Evolutionary conservation across 495 filamentous ascomycete species (phyloP).

Genomic region (Lasiosphaeris hirsuta): DNA sequence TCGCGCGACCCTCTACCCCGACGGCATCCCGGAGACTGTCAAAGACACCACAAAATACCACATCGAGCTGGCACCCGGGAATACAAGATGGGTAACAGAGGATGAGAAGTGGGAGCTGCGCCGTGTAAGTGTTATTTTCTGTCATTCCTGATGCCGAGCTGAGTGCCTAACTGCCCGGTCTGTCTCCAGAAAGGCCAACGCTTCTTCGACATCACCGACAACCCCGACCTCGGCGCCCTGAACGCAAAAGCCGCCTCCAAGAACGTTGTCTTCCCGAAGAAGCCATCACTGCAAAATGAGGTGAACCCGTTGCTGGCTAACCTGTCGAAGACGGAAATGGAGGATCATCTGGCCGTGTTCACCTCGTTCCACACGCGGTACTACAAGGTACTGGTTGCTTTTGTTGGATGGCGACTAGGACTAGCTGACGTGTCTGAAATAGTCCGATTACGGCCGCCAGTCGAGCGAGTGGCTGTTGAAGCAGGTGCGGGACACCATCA

Average conservation of each 20-base stretch:
- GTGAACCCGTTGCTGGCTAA: conserved; percentile 62
- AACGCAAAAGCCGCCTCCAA: conserved; percentile 40
- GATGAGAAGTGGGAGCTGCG: conserved; percentile 92
- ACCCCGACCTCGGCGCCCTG: conserved; percentile 52
- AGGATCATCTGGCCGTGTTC: conserved; percentile 56
- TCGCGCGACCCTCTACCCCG: conserved; percentile 34
- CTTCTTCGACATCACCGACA: conserved; percentile 93
- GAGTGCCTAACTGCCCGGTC: neutral
- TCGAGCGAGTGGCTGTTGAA: conserved; percentile 85
- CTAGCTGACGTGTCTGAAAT: conserved; percentile 53
- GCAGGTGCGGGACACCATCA: conserved; percentile 69
- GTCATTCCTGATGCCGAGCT: neutral
- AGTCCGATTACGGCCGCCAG: conserved; percentile 79
- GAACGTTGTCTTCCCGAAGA: conserved; percentile 58
- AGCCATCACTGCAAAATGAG: conserved; percentile 62
- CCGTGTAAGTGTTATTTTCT: conserved; percentile 55
- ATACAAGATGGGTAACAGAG: conserved; percentile 82
- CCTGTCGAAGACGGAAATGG: conserved; percentile 75
- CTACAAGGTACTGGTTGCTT: conserved; percentile 24
- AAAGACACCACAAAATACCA: conserved; percentile 58
- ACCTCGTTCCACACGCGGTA: conserved; percentile 34
- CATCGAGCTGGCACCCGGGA: conserved; percentile 84
- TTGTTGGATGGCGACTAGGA: too few species aligned
- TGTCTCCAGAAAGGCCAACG: conserved; percentile 65
- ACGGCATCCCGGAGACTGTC: conserved; percentile 28